These are phyloP conservation scores for Torulaspora quercuum DNA, from an alignment of 805 yeast species.

Conservation along the genomic window DNA sequence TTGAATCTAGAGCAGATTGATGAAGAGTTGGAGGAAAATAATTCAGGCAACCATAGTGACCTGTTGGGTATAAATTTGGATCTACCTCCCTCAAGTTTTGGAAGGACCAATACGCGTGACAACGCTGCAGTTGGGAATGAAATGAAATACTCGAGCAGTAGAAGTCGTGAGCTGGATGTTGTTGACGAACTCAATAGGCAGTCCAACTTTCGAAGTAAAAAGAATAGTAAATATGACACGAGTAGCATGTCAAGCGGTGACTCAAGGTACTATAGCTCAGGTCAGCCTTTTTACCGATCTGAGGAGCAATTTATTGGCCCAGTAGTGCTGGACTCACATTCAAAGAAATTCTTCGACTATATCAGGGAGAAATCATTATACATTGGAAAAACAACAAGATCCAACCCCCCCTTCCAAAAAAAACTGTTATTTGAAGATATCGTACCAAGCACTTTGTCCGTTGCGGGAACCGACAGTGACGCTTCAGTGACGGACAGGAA, in stretches of 20 bases:
- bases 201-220: conserved; percentile 6
- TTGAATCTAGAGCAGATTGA: conserved; percentile 32
- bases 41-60: conserved; percentile 11
- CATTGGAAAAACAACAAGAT: conserved; percentile 22
- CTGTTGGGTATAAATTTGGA: conserved; percentile 26
- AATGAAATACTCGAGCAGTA: not conserved
- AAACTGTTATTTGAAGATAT: conserved; percentile 29
- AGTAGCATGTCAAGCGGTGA: conserved; percentile 5
- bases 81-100: conserved; percentile 35
- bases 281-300: not conserved
- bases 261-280: not conserved
- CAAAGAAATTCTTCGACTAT: conserved; percentile 31
- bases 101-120: conserved; percentile 23
- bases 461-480: conserved; percentile 6
- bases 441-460: conserved; percentile 28
- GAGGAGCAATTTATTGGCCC: conserved; percentile 1
- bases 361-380: conserved; percentile 24
- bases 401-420: conserved; percentile 19
- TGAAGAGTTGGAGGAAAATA: conserved; percentile 28
- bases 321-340: conserved; percentile 25
- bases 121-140: conserved; percentile 14
- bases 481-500: conserved; percentile 17
- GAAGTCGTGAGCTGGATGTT: conserved; percentile 19
- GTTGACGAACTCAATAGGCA: conserved; percentile 24
- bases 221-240: conserved; percentile 3